A percentile compares a stretch with the other conserved stretches of the same genome.
These are phyloP conservation scores for Pilasporangium apinafurcum DNA, from an alignment of 352 stramenopile genomes.

Conservation along the genomic window DNA sequence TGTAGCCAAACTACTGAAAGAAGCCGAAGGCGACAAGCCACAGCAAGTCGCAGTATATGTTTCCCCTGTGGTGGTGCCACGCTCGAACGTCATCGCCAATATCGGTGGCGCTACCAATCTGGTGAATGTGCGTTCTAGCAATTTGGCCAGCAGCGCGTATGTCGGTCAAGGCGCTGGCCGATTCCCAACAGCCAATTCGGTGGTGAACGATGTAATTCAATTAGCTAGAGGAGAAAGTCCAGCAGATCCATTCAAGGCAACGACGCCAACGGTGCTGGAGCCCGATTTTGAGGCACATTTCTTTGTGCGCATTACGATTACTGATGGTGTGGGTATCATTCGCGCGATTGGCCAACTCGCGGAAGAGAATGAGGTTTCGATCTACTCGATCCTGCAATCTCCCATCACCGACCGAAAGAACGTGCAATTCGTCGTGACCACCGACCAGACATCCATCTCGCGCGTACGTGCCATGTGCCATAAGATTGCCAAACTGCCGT, in stretches of 20 bases:
- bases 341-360: slow-evolving; percentile 91
- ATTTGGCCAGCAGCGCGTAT: slow-evolving; percentile 89
- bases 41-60: slow-evolving; percentile 92
- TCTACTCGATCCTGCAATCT: slow-evolving; percentile 97
- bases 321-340: slow-evolving; percentile 93
- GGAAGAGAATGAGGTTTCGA: slow-evolving; percentile 93
- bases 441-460: slow-evolving; percentile 86
- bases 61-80: slow-evolving; percentile 89
- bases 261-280: slow-evolving; percentile 58
- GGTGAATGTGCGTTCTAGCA: slow-evolving; percentile 85
- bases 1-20: slow-evolving; percentile 72
- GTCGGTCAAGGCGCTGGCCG: slow-evolving; percentile 91
- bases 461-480: slow-evolving; percentile 86
- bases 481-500: slow-evolving; percentile 85
- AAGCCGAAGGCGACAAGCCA: slow-evolving; percentile 60
- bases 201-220: slow-evolving; percentile 94
- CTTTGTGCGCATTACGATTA: slow-evolving; percentile 94
- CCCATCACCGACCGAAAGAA: slow-evolving; percentile 90
- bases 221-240: slow-evolving; percentile 83
- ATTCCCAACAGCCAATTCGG: slow-evolving; percentile 94
- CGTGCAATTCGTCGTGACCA: slow-evolving; percentile 96
- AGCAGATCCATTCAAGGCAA: slow-evolving; percentile 82
- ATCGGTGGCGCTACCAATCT: slow-evolving; percentile 89
- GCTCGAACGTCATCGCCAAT: slow-evolving; percentile 85
- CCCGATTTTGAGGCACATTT: slow-evolving; percentile 91